Evolutionary conservation across 2,329 filamentous ascomycete genomes (phyloP).

Genomic region (Rhytidhysteron rufulum): DNA sequence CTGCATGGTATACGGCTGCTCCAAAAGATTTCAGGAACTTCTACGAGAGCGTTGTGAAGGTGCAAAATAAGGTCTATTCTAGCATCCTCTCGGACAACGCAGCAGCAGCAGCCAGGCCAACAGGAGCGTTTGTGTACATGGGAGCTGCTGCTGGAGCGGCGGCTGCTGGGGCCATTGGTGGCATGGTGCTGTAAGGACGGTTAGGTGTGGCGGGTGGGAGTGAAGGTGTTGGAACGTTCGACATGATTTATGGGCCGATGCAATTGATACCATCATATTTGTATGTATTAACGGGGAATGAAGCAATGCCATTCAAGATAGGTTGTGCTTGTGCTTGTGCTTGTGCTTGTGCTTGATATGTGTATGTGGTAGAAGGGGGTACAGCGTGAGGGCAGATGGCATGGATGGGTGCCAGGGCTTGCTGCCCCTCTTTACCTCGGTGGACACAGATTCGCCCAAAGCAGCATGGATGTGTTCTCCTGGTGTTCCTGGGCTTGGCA

Average conservation of each 20-base stretch:
- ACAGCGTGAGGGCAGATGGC: too few relatives aligned
- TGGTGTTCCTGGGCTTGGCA: background rate
- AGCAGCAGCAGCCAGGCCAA: background rate
- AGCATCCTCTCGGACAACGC: background rate
- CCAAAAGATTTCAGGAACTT: conserved; percentile 2
- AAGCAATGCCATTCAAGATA: too few relatives aligned
- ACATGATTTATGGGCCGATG: background rate
- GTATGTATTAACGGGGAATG: too few relatives aligned
- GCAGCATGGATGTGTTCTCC: background rate
- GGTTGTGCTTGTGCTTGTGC: background rate
- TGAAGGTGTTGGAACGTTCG: background rate
- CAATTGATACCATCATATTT: too few relatives aligned
- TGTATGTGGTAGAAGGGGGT: background rate
- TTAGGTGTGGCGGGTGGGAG: background rate
- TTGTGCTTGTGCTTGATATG: background rate
- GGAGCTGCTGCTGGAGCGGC: conserved; percentile 1
- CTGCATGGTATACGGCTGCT: conserved; percentile 2
- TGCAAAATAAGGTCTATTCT: background rate
- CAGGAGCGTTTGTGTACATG: background rate
- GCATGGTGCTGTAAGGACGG: background rate
- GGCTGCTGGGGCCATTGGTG: conserved; percentile 3
- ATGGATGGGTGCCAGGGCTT: too few relatives aligned
- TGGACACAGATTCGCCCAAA: too few relatives aligned
- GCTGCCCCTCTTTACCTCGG: too few relatives aligned
- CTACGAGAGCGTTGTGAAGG: background rate